phyloP scores from a whole-genome alignment of 2,329 filamentous ascomycete species.

The Zymoseptoria pseudotritici region DNA sequence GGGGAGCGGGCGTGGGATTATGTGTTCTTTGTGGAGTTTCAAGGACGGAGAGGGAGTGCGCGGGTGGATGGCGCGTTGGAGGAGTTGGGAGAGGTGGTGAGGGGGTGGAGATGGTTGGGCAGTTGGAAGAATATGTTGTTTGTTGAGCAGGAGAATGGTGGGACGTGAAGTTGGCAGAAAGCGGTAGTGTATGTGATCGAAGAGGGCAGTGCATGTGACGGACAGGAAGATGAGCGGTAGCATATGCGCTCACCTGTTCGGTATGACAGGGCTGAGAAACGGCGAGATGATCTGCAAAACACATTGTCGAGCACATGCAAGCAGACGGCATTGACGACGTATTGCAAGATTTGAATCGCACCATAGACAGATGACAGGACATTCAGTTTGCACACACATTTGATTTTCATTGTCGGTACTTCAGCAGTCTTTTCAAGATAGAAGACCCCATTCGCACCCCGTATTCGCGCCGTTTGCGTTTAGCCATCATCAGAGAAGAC shows the following conservation, averaged over 20 bases:
- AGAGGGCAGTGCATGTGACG: too few relatives aligned
- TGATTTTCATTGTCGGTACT: not conserved
- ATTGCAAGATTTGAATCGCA: too few relatives aligned
- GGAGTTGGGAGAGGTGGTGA: slow-evolving; percentile 51
- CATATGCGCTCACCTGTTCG: not conserved
- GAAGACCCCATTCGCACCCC: not conserved
- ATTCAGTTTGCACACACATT: not conserved
- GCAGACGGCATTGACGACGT: not conserved
- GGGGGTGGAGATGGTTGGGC: slow-evolving; percentile 52
- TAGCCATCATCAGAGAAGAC: not conserved
- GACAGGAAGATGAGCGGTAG: too few relatives aligned
- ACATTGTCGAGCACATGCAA: not conserved
- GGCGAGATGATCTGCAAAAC: not conserved
- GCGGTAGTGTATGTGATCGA: too few relatives aligned
- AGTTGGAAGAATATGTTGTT: slow-evolving; percentile 19
- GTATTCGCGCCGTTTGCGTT: not conserved
- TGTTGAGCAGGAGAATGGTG: too few relatives aligned
- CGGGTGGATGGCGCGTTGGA: slow-evolving; percentile 55
- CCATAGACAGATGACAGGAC: too few relatives aligned
- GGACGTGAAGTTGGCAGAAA: too few relatives aligned
- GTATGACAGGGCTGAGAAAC: not conserved
- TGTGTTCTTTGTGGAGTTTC: slow-evolving; percentile 89
- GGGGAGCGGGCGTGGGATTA: slow-evolving; percentile 74
- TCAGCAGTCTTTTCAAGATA: not conserved
- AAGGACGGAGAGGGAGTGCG: slow-evolving; percentile 53